A percentile compares a stretch with the other conserved stretches of the same genome.
Evolutionary conservation across 176 grass and related monocot genomes (phyloP).

Genomic region (Zea luxurians): DNA sequence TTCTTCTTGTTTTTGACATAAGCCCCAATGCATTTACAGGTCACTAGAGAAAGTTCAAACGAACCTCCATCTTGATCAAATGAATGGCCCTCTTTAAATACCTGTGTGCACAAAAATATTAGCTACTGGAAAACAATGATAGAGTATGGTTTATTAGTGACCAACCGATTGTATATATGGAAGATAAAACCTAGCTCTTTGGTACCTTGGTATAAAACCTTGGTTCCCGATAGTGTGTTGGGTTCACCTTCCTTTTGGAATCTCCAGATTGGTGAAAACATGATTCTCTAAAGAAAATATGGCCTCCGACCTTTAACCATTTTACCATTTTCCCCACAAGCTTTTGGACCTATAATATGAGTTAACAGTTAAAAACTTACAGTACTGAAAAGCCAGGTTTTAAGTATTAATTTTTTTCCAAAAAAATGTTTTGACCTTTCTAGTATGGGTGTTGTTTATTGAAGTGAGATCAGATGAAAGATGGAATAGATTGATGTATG

Average conservation of each 20-base stretch:
- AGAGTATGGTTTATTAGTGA: not conserved
- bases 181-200: not conserved
- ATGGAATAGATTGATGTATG: not conserved
- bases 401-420: not conserved
- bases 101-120: slow-evolving; percentile 44
- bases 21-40: slow-evolving; percentile 88
- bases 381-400: not conserved
- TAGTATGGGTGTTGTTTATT: not conserved
- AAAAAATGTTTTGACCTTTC: not conserved
- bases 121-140: not conserved
- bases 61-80: slow-evolving; percentile 60
- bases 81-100: slow-evolving; percentile 82
- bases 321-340: slow-evolving; percentile 69
- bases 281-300: slow-evolving; percentile 96
- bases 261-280: slow-evolving; percentile 97
- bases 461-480: not conserved
- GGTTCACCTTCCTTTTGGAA: slow-evolving; percentile 96
- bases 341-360: slow-evolving; percentile 59
- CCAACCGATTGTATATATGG: not conserved
- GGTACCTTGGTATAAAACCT: slow-evolving; percentile 92
- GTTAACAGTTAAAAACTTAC: not conserved
- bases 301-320: slow-evolving; percentile 83
- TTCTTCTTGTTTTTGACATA: slow-evolving; percentile 97
- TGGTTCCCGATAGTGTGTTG: slow-evolving; percentile 90
- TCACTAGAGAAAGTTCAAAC: slow-evolving; percentile 80